These are phyloP conservation scores for Fusarium pininemorale DNA, from an alignment of 2,329 filamentous ascomycete species.

Conservation along the genomic window DNA sequence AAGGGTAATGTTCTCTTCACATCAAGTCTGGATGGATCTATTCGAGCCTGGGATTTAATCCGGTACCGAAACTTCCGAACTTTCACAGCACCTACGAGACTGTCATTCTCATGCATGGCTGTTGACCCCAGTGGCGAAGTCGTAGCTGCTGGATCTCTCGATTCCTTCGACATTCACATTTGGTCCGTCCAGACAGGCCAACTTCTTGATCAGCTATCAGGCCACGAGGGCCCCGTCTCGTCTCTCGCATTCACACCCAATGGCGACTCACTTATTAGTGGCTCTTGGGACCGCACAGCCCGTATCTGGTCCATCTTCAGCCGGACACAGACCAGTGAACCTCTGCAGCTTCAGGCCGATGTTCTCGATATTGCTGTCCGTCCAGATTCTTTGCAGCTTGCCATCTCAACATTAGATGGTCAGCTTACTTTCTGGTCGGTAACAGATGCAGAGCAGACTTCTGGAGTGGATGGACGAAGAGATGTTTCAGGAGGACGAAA, in stretches of 20 bases:
- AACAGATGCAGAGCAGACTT: conserved; percentile 84
- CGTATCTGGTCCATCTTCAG: conserved; percentile 96
- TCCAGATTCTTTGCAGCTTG: conserved; percentile 90
- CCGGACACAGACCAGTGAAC: conserved; percentile 93
- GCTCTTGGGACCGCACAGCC: conserved; percentile 96
- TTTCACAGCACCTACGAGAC: conserved; percentile 89
- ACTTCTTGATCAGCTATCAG: conserved; percentile 86
- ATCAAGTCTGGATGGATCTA: conserved; percentile 90
- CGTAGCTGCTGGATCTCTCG: conserved; percentile 91
- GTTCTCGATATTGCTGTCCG: conserved; percentile 86
- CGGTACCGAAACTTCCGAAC: conserved; percentile 97
- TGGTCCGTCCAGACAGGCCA: conserved; percentile 99
- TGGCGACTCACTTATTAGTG: conserved; percentile 83
- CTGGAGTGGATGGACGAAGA: conserved; percentile 86
- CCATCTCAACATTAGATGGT: conserved; percentile 91
- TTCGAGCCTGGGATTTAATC: conserved; percentile 95
- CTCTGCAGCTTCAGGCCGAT: conserved; percentile 90
- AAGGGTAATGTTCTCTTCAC: conserved; percentile 97
- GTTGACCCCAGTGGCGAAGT: conserved; percentile 98
- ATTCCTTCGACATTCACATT: conserved; percentile 97
- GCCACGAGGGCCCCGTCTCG: conserved; percentile 93
- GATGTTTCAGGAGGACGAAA: conserved; percentile 95
- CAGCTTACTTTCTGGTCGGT: conserved; percentile 96
- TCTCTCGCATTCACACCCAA: conserved; percentile 89
- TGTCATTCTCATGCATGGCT: conserved; percentile 93